Evolutionary conservation across 73 alveolate species (phyloP), one percentile per base, ranked within the genome.

Genomic region (Paramecium tetraurelia): DNA sequence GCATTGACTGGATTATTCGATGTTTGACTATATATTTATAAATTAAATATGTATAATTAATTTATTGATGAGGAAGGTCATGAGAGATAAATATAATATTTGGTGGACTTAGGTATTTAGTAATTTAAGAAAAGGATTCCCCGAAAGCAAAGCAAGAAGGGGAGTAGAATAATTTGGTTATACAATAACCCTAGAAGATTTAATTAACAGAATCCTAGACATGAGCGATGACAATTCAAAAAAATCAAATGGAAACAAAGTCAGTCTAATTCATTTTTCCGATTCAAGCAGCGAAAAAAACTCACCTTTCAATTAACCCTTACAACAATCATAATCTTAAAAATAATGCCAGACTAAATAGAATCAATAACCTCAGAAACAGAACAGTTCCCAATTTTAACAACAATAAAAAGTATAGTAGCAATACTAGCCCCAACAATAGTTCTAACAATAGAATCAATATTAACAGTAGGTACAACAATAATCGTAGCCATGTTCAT

Each of bases 211-310:
- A 80, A 41, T 43, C 10, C 9, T 80, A 46, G 90, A 80, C 22
- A 80, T 80, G 90, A 80, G 90, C n/a, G 90, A 72, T 20, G 86
- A 80, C 38, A 80, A 41, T 80, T 80, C 90, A 31, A 80, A 46
- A 21, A 80, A 80, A 24, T 80, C 86, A 72, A 80, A 59, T 22
- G 57, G 57, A 22, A 11, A 80, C 16, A 80, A 80, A 46, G 21
- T 80, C 0, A 44, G 76, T 44, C 31, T 80, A 9, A 80, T 80
- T 21, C 75, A 80, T 10, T 80, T 80, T 46, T 80, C 90, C 0
- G 90, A 80, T 29, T 40, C 57, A 8, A 38, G 86, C 14, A 63
- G 84, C 31, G 84, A 63, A 33, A 63, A 63, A 63, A 12, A 27
- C 21, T 33, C 44, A 22, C 84, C 84, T 12, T 63, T 27, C 16